Percentiles rank a stretch among this genome's conserved stretches.
These are phyloP conservation scores for Trichoderma gracile DNA, from an alignment of 2,329 filamentous ascomycete genomes.

Conservation along the genomic window DNA sequence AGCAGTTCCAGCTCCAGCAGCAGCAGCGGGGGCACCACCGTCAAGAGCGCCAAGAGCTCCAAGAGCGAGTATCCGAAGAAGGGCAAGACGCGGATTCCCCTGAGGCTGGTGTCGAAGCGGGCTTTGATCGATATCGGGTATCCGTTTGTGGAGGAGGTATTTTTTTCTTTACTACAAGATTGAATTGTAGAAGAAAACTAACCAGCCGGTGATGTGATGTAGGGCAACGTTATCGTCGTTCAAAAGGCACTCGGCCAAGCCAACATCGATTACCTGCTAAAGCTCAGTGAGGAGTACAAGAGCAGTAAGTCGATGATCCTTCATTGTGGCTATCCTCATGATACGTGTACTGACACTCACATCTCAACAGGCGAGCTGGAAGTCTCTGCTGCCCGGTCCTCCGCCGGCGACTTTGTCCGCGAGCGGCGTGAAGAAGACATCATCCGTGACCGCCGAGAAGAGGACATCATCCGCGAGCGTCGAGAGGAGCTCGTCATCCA, in stretches of 20 bases:
- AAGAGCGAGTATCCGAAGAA: slow-evolving; percentile 72
- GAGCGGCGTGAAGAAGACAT: slow-evolving; percentile 50
- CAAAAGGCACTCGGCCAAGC: slow-evolving; percentile 83
- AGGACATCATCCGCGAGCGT: slow-evolving; percentile 51
- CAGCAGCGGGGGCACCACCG: slow-evolving; percentile 51
- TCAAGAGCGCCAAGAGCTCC: slow-evolving; percentile 45
- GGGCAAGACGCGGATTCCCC: slow-evolving; percentile 87
- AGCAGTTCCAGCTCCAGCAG: slow-evolving; percentile 37
- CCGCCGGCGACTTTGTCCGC: slow-evolving; percentile 49
- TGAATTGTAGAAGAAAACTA: no score
- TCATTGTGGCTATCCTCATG: no score
- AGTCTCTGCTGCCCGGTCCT: slow-evolving; percentile 48
- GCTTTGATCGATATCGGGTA: slow-evolving; percentile 84
- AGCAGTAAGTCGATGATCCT: slow-evolving; percentile 53
- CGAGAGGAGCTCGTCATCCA: slow-evolving; percentile 22
- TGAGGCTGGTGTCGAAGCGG: slow-evolving; percentile 73
- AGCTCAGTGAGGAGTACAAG: slow-evolving; percentile 75
- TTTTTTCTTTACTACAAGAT: no score
- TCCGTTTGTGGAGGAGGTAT: no score
- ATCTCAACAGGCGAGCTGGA: slow-evolving; percentile 45
- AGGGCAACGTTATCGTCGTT: slow-evolving; percentile 81
- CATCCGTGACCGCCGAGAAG: slow-evolving; percentile 50
- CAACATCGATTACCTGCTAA: slow-evolving; percentile 88
- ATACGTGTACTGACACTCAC: background rate
- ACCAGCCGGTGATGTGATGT: background rate